Base-by-base conservation (phyloP, 768 basidiomycete species). In the Tylopilus felleus region DNA sequence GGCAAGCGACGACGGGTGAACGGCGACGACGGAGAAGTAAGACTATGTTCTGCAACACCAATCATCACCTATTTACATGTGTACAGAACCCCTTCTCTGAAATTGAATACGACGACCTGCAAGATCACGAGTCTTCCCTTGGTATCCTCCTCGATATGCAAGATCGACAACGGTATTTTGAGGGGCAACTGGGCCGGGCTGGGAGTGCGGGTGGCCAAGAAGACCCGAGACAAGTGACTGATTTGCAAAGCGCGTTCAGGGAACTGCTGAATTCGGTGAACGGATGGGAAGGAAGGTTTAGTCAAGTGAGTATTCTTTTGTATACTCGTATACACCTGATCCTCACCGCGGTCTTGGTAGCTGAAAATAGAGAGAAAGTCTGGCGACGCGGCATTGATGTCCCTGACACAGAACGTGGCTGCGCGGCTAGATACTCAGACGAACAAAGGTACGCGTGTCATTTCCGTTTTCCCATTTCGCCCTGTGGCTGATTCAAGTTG, bases 61-160 rank as follows among this genome's bases (percentile, higher is more conserved):
- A 46, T 27, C 19, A 16, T 38, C 19, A 21, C 33, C 50, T 23
- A 23, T 33, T 55, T 38, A 28, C 12, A 44, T 16, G 1, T 40
- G 31, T 33, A 60, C 61, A 74, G 71, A 60, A 63, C 27, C 49
- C 71, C 25, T 78, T 78, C 43, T 65, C 73, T 22, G 82, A 90
- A 65, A 86, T 98, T 49, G 90, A 93, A 53, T 75, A 95, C 3
- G 88, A 91, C 49, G 96, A 98, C 65, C 75, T 98, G 25, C 85
- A 85, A 60, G 87, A 86, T 44, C 77, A 81, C 2, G 82, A 87
- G 52, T 64, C 77, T 0, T 80, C 87, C 0, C 65, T 73, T 21
- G 90, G 90, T 3, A 88, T 97, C 28, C 66, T 85, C 2, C 77
- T 98, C 35, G 86, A 97, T 56, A 93, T 97, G 85, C 85, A 88